These are phyloP conservation scores for Globisporangium barbulae DNA, from an alignment of 352 stramenopile species.

Conservation along the genomic window DNA sequence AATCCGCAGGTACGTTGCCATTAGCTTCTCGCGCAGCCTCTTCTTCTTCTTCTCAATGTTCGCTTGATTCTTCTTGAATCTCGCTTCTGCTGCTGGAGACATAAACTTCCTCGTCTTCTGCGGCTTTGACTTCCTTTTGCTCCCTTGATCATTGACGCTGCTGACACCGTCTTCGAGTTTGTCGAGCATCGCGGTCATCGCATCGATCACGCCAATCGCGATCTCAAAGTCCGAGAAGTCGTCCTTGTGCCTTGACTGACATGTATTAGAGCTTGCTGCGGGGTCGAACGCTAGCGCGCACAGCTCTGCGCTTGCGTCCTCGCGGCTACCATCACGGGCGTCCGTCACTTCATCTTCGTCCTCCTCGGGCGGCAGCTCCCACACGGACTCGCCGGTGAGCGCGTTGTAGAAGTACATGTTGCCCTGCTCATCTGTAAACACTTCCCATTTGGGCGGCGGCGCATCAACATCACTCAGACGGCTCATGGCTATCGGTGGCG, in stretches of 20 bases:
- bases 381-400: conserved; percentile 59
- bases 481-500: too few species aligned
- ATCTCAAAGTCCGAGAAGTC: conserved; percentile 34
- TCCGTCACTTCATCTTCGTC: conserved; percentile 9
- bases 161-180: conserved; percentile 20
- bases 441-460: conserved; percentile 39
- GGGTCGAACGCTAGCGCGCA: neutral
- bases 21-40: conserved; percentile 25
- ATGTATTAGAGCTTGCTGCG: neutral
- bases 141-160: conserved; percentile 16
- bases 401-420: conserved; percentile 81
- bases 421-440: conserved; percentile 57
- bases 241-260: conserved; percentile 1
- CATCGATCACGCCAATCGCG: conserved; percentile 45
- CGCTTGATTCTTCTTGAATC: conserved; percentile 40
- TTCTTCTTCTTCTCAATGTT: conserved; percentile 42
- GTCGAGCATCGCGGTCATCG: conserved; percentile 37
- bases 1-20: conserved; percentile 41
- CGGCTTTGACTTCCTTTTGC: conserved; percentile 14
- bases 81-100: conserved; percentile 44
- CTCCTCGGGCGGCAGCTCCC: conserved; percentile 53
- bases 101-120: conserved; percentile 39
- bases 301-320: neutral
- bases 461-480: neutral
- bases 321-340: neutral